phyloP scores from a whole-genome alignment of 106 monocot species.

The Agapanthus africanus region DNA sequence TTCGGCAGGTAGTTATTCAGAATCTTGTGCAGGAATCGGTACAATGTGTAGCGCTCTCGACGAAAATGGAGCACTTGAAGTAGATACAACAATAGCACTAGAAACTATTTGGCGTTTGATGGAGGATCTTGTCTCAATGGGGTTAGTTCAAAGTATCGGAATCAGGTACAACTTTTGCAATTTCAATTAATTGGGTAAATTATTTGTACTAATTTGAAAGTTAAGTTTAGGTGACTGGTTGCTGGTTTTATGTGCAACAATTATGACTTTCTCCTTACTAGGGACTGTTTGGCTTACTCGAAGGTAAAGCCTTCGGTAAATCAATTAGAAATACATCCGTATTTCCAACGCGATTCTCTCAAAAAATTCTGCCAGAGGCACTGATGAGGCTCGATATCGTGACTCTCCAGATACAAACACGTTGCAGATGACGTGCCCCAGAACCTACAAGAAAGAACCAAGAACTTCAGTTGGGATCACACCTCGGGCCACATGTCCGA shows the following conservation, averaged over 20 bases:
- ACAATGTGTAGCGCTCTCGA: conserved; percentile 71
- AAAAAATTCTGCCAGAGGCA: too few species aligned
- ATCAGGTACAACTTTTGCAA: conserved; percentile 85
- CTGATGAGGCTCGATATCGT: too few species aligned
- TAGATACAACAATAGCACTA: conserved; percentile 86
- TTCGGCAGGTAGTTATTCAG: too few species aligned
- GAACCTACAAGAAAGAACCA: too few species aligned
- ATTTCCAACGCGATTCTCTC: conserved; percentile 40
- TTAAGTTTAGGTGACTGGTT: too few species aligned
- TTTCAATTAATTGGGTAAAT: too few species aligned
- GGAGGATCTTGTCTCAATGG: conserved; percentile 86
- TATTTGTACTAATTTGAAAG: too few species aligned
- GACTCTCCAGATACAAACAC: too few species aligned
- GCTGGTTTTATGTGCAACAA: too few species aligned
- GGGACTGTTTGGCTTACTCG: conserved; percentile 49
- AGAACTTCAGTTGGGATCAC: too few species aligned
- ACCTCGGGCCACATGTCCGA: too few species aligned
- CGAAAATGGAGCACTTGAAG: conserved; percentile 83
- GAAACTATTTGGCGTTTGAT: conserved; percentile 98
- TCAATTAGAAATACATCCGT: conserved; percentile 49
- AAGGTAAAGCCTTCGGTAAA: conserved; percentile 49
- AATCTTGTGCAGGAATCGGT: conserved; percentile 73
- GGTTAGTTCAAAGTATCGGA: conserved; percentile 81
- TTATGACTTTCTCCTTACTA: conserved; percentile 45
- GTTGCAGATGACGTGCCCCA: too few species aligned